Base-by-base conservation (phyloP, 306 rosid genomes). In the Astragalus membranaceus region DNA sequence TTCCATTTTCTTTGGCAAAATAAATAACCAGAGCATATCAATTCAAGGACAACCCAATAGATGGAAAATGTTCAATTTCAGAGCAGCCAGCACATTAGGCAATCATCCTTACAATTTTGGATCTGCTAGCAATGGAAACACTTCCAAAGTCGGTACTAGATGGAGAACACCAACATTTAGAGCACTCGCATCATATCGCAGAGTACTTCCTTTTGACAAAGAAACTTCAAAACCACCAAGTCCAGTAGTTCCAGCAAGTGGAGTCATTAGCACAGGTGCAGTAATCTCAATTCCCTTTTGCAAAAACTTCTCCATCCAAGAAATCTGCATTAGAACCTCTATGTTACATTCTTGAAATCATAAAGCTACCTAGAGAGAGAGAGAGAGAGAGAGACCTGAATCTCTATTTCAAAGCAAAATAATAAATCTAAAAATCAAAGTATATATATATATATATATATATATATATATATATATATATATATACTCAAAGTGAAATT, bases 171-270 rank as follows among this genome's bases (percentile, higher is more conserved):
- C 99, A 17, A 94, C 84, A 80, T 87, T 94, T 61, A 94, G 75
- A 80, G 97, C 95, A 75, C 99, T 94, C 54, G 97, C 97, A 85
- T 94, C 99, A 73, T 95, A 82, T 15, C 99, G 91, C 61, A 94
- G 85, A 52, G 88, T 76, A 50, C 84, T 85, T 77, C 99, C 99
- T 80, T 87, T 88, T 60, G 99, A 94, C 59, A 74, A 79, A 78
- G 99, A 97, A 75, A 87, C 96, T 79, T 91, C 97, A 79, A 94
- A 94, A 76, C 99, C 99, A 65, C 99, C 99, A 70, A 94, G 97
- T 50, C 97, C 97, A 50, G 99, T 94, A 67, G 99, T 94, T 69
- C 91, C 99, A 70, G 89, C 96, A 70, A 86, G 76, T 37, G 97
- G 95, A 75, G 87, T 82, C 92, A 77, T 91, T 13, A 97, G 99